Base-by-base conservation (phyloP, 2,329 filamentous ascomycete genomes). In the Epichloe elymi region DNA sequence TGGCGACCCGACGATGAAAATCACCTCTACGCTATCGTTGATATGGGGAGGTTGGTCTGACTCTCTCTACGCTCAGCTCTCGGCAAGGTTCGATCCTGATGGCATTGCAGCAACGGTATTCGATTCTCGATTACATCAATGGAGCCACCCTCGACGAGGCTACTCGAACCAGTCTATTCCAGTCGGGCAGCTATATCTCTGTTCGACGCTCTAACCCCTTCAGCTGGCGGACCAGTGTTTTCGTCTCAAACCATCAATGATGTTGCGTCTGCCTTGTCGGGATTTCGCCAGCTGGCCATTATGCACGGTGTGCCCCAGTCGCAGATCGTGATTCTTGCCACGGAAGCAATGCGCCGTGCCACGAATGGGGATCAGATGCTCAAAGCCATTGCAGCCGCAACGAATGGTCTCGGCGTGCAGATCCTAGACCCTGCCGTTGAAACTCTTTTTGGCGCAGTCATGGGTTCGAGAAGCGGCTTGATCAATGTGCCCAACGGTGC, bases 101-200 rank as follows among this genome's bases (percentile, higher is more conserved):
- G n/a, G 30, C 35, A 45, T 45, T 37, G 23, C 57, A 88, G 88
- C 72, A 96, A 95, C 72, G 90, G 89, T 60, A 91, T 95, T 60
- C 87, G 90, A 51, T 95, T 95, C 73, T 91, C 88, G 43, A 88
- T 95, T 60, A 87, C 88, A 8, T 82, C 88, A 57, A 75, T 94
- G n/a, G 77, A 82, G 4, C 82, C 85, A 20, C 79, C 81, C 4
- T 79, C 73, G 39, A 75, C 85, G 23, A 84, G 89, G 23, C 79
- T 89, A 23, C 75, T 95, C 41, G 82, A 77, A 17, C 90, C 85
- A 26, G 60, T 95, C 51, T 94, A 88, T 67, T 80, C 85, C 59
- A 81, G 88, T 59, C 83, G 90, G 5, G 84, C 82, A 10, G 78
- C 76, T 20, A 93, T 96, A 52, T 95, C 89, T 2, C 76, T 96